Evolutionary conservation across 2,329 filamentous ascomycete species (phyloP).

Genomic region (Beauveria brongniartii): DNA sequence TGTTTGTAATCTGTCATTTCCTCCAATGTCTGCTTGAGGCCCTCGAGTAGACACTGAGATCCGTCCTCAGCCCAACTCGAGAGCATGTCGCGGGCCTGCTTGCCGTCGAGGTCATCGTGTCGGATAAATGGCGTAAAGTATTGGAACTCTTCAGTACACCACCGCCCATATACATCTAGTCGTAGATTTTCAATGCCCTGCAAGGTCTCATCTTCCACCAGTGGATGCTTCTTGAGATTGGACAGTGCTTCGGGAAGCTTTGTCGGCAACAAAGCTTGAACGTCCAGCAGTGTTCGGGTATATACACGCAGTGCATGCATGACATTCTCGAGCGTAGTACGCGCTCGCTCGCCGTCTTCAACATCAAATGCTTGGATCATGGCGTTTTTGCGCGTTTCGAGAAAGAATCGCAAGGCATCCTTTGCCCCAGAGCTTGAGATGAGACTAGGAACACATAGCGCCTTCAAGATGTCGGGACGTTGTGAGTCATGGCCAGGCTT

Average conservation of each 20-base stretch:
- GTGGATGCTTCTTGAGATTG: slow-evolving; percentile 58
- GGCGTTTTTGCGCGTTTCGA: slow-evolving; percentile 62
- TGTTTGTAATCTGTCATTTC: slow-evolving; percentile 57
- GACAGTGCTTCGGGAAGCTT: slow-evolving; percentile 62
- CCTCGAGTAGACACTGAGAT: slow-evolving; percentile 51
- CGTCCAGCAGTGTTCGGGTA: slow-evolving; percentile 66
- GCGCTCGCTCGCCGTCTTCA: slow-evolving; percentile 33
- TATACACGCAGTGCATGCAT: slow-evolving; percentile 63
- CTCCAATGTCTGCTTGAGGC: slow-evolving; percentile 52
- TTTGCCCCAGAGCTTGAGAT: slow-evolving; percentile 70
- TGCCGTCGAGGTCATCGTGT: slow-evolving; percentile 63
- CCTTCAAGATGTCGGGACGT: slow-evolving; percentile 54
- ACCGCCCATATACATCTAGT: slow-evolving; percentile 68
- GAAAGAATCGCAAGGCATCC: slow-evolving; percentile 72
- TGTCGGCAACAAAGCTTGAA: slow-evolving; percentile 66
- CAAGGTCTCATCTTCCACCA: slow-evolving; percentile 66
- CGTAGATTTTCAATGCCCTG: slow-evolving; percentile 60
- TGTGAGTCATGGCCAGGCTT: slow-evolving; percentile 46
- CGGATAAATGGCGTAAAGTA: slow-evolving; percentile 84
- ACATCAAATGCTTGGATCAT: slow-evolving; percentile 55
- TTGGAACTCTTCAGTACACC: slow-evolving; percentile 75
- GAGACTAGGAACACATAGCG: slow-evolving; percentile 74
- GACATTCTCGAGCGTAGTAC: slow-evolving; percentile 39
- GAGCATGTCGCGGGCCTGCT: slow-evolving; percentile 52
- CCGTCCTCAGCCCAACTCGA: slow-evolving; percentile 56